Percentiles rank a stretch among this genome's conserved stretches.
phyloP scores from a whole-genome alignment of 2,329 filamentous ascomycete genomes.

The Neurospora crassa region DNA sequence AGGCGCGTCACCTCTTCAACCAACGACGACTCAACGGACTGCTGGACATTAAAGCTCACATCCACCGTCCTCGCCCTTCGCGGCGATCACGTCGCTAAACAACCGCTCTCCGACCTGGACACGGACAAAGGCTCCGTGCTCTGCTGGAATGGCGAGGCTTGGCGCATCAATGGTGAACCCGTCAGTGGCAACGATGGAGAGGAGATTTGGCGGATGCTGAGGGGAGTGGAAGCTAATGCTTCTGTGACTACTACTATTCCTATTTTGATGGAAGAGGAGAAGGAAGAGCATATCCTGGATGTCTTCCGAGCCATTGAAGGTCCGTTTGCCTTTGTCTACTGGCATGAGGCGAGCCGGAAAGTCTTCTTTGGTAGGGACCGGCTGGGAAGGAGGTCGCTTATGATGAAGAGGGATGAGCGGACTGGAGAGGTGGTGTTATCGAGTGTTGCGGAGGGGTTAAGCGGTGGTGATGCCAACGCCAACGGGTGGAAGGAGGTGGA shows the following conservation, averaged over 20 bases:
- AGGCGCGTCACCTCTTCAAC: constrained; percentile 15
- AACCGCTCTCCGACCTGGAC: constrained; percentile 57
- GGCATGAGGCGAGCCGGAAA: constrained; percentile 50
- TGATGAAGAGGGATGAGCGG: constrained; percentile 42
- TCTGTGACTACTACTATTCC: constrained; percentile 8
- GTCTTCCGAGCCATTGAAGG: constrained; percentile 58
- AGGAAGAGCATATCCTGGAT: constrained; percentile 32
- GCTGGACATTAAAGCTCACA: constrained; percentile 48
- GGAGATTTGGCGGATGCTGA: constrained; percentile 52
- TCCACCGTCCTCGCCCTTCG: constrained; percentile 90
- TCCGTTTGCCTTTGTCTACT: constrained; percentile 84
- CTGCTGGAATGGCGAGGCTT: constrained; percentile 98
- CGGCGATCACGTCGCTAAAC: constrained; percentile 58
- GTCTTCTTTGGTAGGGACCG: constrained; percentile 82
- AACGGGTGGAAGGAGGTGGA: constrained; percentile 68
- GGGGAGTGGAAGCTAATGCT: constrained; percentile 32
- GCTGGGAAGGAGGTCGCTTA: constrained; percentile 74
- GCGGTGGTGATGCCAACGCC: constrained; percentile 17
- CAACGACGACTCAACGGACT: constrained; percentile 8
- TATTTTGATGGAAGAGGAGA: constrained; percentile 9
- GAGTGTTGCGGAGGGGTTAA: constrained; percentile 53
- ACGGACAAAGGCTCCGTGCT: constrained; percentile 52
- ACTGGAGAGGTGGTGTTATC: constrained; percentile 48
- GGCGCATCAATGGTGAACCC: constrained; percentile 53
- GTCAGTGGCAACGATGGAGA: constrained; percentile 74